phyloP scores from a whole-genome alignment of 345 rosid genomes.

The Boechera retrofracta region DNA sequence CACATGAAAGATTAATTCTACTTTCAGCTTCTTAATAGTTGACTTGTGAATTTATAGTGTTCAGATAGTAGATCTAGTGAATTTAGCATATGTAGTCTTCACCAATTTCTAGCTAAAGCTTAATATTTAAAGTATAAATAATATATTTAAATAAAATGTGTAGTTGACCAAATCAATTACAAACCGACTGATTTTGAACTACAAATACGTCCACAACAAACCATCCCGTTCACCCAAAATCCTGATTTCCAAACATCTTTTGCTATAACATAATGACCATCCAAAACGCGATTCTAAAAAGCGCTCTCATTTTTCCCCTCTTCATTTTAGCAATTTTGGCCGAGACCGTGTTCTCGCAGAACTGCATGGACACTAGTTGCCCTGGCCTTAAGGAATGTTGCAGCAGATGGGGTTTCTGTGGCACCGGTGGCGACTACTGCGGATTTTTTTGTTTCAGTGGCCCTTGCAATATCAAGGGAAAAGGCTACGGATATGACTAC shows the following conservation, averaged over 20 bases:
- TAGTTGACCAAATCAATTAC: constrained; percentile 13
- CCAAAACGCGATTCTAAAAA: background rate
- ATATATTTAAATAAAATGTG: background rate
- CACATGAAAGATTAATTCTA: constrained; percentile 7
- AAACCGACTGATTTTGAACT: background rate
- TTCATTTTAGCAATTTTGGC: constrained; percentile 9
- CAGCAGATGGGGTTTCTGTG: constrained; percentile 41
- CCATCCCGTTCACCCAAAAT: background rate
- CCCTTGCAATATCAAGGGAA: constrained; percentile 32
- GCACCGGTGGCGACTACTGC: constrained; percentile 21
- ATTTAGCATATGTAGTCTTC: background rate
- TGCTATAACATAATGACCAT: constrained; percentile 16
- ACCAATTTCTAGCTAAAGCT: constrained; percentile 1
- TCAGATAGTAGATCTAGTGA: constrained; percentile 10
- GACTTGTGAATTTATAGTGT: background rate
- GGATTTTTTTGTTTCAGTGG: constrained; percentile 40
- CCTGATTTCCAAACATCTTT: constrained; percentile 1
- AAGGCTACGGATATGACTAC: constrained; percentile 33
- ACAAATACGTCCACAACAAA: constrained; percentile 19
- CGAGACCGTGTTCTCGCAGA: constrained; percentile 21
- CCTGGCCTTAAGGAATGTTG: constrained; percentile 38
- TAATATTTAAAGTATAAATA: background rate
- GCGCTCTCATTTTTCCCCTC: background rate
- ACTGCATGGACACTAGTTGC: constrained; percentile 30
- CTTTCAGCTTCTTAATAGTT: background rate